phyloP scores from a whole-genome alignment of 768 basidiomycete species.

The Amanita molliuscula region DNA sequence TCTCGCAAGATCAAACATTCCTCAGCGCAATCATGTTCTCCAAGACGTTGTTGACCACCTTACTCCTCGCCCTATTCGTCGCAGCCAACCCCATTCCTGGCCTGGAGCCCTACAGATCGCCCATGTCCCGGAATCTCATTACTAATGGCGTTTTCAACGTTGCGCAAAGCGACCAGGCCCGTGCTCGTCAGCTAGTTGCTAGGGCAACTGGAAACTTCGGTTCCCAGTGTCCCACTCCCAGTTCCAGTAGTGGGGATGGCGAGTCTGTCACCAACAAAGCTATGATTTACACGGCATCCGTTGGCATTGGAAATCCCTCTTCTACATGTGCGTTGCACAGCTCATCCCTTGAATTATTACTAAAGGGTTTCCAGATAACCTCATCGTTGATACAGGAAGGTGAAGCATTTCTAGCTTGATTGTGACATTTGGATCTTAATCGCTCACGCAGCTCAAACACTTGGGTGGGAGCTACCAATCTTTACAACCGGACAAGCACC shows the following conservation, averaged over 20 bases:
- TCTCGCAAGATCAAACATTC: not conserved
- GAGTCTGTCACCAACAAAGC: slow-evolving; percentile 25
- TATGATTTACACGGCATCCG: slow-evolving; percentile 33
- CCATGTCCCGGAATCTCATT: slow-evolving; percentile 47
- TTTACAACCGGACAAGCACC: slow-evolving; percentile 39
- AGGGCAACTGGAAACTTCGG: slow-evolving; percentile 17
- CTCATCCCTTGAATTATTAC: not conserved
- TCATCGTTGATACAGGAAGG: slow-evolving; percentile 58
- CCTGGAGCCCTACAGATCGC: slow-evolving; percentile 32
- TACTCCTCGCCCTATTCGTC: slow-evolving; percentile 36
- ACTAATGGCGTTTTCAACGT: slow-evolving; percentile 38
- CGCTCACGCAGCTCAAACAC: slow-evolving; percentile 48
- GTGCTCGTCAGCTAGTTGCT: slow-evolving; percentile 34
- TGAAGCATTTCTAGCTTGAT: not conserved
- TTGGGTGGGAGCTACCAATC: slow-evolving; percentile 46
- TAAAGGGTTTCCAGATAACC: slow-evolving; percentile 26
- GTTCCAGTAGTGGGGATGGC: not conserved
- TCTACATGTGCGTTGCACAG: slow-evolving; percentile 32
- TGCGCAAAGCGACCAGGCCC: slow-evolving; percentile 37
- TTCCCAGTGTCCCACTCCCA: not conserved
- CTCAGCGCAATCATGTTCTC: slow-evolving; percentile 24
- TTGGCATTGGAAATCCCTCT: slow-evolving; percentile 47
- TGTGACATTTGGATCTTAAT: slow-evolving; percentile 1
- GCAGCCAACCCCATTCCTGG: slow-evolving; percentile 36
- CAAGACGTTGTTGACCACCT: slow-evolving; percentile 28